A percentile compares a stretch with the other conserved stretches of the same genome.
phyloP scores from a whole-genome alignment of 305 asterid genomes.

The Stenogyne calaminthoides region DNA sequence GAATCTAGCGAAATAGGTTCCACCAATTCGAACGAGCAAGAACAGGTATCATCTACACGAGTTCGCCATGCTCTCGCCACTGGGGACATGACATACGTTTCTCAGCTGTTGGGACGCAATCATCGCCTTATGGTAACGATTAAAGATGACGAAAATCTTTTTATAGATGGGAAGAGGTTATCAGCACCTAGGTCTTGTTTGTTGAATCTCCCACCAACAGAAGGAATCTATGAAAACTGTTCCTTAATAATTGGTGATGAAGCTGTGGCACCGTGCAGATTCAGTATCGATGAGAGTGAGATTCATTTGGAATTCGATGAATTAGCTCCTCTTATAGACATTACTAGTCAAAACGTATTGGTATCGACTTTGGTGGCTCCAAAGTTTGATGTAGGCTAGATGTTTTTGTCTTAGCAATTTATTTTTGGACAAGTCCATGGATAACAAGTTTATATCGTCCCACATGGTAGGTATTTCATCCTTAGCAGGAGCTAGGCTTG shows the following conservation, averaged over 20 bases:
- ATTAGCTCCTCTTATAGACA: slow-evolving; percentile 36
- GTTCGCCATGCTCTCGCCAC: slow-evolving; percentile 77
- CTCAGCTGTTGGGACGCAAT: slow-evolving; percentile 80
- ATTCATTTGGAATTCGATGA: slow-evolving; percentile 76
- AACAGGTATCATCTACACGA: slow-evolving; percentile 94
- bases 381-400: slow-evolving; percentile 22
- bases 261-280: slow-evolving; percentile 57
- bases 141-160: slow-evolving; percentile 36
- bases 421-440: slow-evolving; percentile 1
- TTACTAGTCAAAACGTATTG: slow-evolving; percentile 47
- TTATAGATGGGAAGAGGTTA: slow-evolving; percentile 43
- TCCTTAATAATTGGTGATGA: slow-evolving; percentile 49
- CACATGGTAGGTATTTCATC: neutral
- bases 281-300: slow-evolving; percentile 48
- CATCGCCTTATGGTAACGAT: slow-evolving; percentile 64
- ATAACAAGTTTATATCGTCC: neutral
- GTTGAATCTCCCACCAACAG: slow-evolving; percentile 86
- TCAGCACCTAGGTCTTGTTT: slow-evolving; percentile 68
- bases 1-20: slow-evolving; percentile 27
- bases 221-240: slow-evolving; percentile 73
- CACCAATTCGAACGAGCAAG: slow-evolving; percentile 58
- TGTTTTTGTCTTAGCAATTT: neutral
- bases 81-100: slow-evolving; percentile 81
- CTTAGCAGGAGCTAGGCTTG: neutral
- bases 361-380: slow-evolving; percentile 67